Conservation (phyloP, 2,329 filamentous ascomycete genomes). For the Fusarium tanahbumbuense region DNA sequence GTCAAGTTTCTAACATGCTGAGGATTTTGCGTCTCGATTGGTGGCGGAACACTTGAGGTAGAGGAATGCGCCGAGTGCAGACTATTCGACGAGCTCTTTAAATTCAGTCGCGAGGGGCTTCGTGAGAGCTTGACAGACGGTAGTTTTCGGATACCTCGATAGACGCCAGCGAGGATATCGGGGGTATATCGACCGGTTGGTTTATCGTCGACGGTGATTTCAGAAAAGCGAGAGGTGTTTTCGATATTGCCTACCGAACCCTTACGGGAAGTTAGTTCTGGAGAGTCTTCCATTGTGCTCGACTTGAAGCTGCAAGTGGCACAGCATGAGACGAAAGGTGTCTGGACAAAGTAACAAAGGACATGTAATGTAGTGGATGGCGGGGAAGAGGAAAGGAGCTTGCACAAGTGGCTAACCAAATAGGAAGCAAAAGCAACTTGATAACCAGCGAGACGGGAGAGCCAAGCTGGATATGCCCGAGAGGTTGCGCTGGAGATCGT, state of each 20-base stretch:
- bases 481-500: constrained; percentile 43
- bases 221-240: constrained; percentile 55
- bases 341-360: constrained; percentile 10
- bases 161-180: constrained; percentile 63
- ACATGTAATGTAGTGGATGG: constrained; percentile 6
- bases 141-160: constrained; percentile 63
- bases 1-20: constrained; percentile 67
- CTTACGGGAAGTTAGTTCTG: constrained; percentile 51
- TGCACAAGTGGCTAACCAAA: constrained; percentile 34
- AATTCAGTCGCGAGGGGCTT: constrained; percentile 57
- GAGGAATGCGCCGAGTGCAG: constrained; percentile 33
- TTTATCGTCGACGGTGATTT: constrained; percentile 58
- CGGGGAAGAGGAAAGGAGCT: constrained; percentile 20
- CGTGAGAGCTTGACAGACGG: constrained; percentile 57
- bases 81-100: constrained; percentile 47
- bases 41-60: constrained; percentile 33
- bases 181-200: constrained; percentile 52
- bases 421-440: constrained; percentile 22
- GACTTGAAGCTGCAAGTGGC: constrained; percentile 21
- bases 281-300: constrained; percentile 45
- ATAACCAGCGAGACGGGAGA: constrained; percentile 24
- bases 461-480: constrained; percentile 33
- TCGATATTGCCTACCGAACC: constrained; percentile 45
- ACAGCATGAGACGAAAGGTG: constrained; percentile 28
- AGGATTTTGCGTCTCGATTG: constrained; percentile 36